Conservation (phyloP, 2,329 filamentous ascomycete genomes). For the Aspergillus costaricaensis region DNA sequence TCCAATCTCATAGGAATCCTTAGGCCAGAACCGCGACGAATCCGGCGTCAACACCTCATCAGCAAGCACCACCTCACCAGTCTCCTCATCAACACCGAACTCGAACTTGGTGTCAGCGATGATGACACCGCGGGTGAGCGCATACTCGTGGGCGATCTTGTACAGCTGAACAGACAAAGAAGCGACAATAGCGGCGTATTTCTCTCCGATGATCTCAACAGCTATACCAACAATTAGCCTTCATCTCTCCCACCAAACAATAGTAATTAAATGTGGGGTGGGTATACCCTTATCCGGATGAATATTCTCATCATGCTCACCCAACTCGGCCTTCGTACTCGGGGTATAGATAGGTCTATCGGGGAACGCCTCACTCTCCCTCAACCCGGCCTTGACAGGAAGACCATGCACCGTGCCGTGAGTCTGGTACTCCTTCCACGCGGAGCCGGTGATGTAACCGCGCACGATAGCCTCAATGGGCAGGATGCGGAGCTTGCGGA, state of each 20-base stretch:
- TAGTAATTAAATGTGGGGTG: background rate
- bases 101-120: slow-evolving; percentile 79
- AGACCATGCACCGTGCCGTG: slow-evolving; percentile 80
- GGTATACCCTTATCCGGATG: slow-evolving; percentile 62
- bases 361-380: slow-evolving; percentile 68
- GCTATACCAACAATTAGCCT: slow-evolving; percentile 36
- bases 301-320: slow-evolving; percentile 85
- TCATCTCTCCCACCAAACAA: background rate
- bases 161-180: slow-evolving; percentile 67
- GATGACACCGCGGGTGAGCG: slow-evolving; percentile 65
- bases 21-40: slow-evolving; percentile 83
- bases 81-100: slow-evolving; percentile 68
- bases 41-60: slow-evolving; percentile 87
- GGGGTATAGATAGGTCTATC: slow-evolving; percentile 74
- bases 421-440: slow-evolving; percentile 76
- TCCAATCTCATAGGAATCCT: slow-evolving; percentile 70
- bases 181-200: slow-evolving; percentile 66
- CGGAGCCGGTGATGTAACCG: slow-evolving; percentile 84
- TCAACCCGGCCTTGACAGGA: slow-evolving; percentile 65
- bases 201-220: slow-evolving; percentile 63
- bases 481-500: slow-evolving; percentile 71
- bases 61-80: slow-evolving; percentile 70
- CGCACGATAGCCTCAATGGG: slow-evolving; percentile 84
- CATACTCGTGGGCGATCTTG: slow-evolving; percentile 49
- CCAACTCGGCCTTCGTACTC: slow-evolving; percentile 79